Percentiles rank a stretch among this genome's conserved stretches.
phyloP scores from a whole-genome alignment of 768 basidiomycete genomes.

The Russula sp. region DNA sequence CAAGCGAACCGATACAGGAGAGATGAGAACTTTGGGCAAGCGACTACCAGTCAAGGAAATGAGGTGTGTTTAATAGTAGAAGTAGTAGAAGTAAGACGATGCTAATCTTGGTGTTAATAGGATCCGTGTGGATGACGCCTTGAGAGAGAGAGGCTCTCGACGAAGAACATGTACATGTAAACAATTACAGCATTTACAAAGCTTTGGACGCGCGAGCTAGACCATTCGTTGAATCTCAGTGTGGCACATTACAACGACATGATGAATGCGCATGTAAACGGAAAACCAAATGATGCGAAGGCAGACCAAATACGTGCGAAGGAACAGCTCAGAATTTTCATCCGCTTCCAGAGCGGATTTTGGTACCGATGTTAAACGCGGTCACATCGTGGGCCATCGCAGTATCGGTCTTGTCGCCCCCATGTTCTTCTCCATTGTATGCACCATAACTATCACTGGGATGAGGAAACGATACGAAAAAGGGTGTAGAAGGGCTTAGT shows the following conservation, averaged over 20 bases:
- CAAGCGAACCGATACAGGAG: constrained; percentile 5
- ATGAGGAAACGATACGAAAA: constrained; percentile 56
- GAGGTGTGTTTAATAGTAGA: constrained; percentile 7
- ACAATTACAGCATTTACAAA: constrained; percentile 22
- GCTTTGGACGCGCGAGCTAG: constrained; percentile 7
- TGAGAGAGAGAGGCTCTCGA: constrained; percentile 3
- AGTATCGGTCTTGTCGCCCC: constrained; percentile 21
- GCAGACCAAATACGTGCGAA: neutral
- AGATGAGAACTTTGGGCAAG: constrained; percentile 3
- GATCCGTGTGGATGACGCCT: constrained; percentile 23
- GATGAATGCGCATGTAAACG: constrained; percentile 6
- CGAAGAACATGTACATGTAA: constrained; percentile 21
- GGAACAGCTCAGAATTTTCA: constrained; percentile 5
- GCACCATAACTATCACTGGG: constrained; percentile 36
- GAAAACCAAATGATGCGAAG: constrained; percentile 7
- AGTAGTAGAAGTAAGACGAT: constrained; percentile 7
- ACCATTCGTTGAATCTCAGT: constrained; percentile 8
- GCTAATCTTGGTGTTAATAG: constrained; percentile 21
- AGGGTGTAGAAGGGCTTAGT: constrained; percentile 68
- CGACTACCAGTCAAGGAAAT: constrained; percentile 5
- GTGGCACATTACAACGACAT: neutral
- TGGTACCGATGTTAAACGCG: constrained; percentile 22
- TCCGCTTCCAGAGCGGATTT: constrained; percentile 28
- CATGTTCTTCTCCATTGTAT: constrained; percentile 25
- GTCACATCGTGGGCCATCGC: constrained; percentile 21